Conservation (phyloP, 2,329 filamentous ascomycete genomes). For the Monilinia laxa region DNA sequence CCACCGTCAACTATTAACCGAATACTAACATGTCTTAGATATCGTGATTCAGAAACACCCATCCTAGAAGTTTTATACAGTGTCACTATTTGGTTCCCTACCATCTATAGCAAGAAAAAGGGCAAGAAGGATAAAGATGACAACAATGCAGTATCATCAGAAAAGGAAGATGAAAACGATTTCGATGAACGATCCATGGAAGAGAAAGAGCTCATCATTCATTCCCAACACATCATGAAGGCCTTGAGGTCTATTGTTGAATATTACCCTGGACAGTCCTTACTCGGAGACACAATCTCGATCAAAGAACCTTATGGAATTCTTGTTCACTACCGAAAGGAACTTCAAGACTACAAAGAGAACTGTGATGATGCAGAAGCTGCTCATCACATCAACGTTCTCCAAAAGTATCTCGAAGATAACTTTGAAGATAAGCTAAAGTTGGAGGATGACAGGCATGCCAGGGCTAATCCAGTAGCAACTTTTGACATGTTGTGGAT, state of each 20-base stretch:
- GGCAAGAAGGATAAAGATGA: constrained; percentile 27
- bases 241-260: constrained; percentile 30
- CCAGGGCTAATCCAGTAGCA: constrained; percentile 27
- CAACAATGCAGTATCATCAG: neutral
- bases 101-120: constrained; percentile 29
- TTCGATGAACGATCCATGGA: constrained; percentile 34
- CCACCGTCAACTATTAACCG: no score
- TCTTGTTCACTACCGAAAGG: constrained; percentile 37
- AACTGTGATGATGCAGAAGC: constrained; percentile 31
- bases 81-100: constrained; percentile 33
- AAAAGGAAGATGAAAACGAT: constrained; percentile 20
- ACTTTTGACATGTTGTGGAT: constrained; percentile 35
- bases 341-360: constrained; percentile 31
- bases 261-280: constrained; percentile 32
- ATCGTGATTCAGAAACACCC: constrained; percentile 29
- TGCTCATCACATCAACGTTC: constrained; percentile 29
- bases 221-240: constrained; percentile 33
- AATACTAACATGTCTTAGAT: constrained; percentile 23
- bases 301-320: constrained; percentile 43
- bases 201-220: constrained; percentile 33
- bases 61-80: constrained; percentile 32
- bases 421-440: constrained; percentile 31
- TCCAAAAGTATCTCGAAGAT: constrained; percentile 32
- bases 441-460: constrained; percentile 29
- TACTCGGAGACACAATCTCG: constrained; percentile 31